Evolutionary conservation across 2,329 filamentous ascomycete genomes (phyloP).

Genomic region (Fusarium nygamai): DNA sequence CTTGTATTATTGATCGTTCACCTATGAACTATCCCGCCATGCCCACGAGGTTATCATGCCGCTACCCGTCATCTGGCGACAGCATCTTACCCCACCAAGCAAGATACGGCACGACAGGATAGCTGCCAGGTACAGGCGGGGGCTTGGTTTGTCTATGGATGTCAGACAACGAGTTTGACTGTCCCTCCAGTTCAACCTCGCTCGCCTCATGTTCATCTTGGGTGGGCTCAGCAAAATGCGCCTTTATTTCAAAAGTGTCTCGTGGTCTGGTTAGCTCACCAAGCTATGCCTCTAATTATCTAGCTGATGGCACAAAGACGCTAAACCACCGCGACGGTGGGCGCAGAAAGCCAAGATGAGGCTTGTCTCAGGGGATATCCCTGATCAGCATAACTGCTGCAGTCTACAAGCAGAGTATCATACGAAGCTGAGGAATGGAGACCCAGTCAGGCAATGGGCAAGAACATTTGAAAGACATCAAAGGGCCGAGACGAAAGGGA

Average conservation of each 20-base stretch:
- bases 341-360: slow-evolving; percentile 36
- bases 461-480: background rate
- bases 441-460: slow-evolving; percentile 6
- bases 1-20: slow-evolving; percentile 1
- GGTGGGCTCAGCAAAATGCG: slow-evolving; percentile 27
- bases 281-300: slow-evolving; percentile 25
- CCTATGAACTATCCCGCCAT: slow-evolving; percentile 17
- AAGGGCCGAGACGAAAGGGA: slow-evolving; percentile 9
- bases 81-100: slow-evolving; percentile 23
- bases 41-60: slow-evolving; percentile 29
- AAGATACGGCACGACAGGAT: background rate
- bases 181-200: slow-evolving; percentile 12
- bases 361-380: slow-evolving; percentile 43
- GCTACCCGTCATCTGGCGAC: slow-evolving; percentile 5
- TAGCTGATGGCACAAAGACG: slow-evolving; percentile 31
- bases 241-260: slow-evolving; percentile 37
- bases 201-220: slow-evolving; percentile 22
- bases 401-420: slow-evolving; percentile 2
- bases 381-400: slow-evolving; percentile 25
- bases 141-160: background rate
- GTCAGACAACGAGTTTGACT: slow-evolving; percentile 13
- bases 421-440: slow-evolving; percentile 41
- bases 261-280: slow-evolving; percentile 29
- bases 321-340: slow-evolving; percentile 27
- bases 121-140: slow-evolving; percentile 13